phyloP scores from a whole-genome alignment of 495 filamentous ascomycete species.

The Schizothecium vesticola region DNA sequence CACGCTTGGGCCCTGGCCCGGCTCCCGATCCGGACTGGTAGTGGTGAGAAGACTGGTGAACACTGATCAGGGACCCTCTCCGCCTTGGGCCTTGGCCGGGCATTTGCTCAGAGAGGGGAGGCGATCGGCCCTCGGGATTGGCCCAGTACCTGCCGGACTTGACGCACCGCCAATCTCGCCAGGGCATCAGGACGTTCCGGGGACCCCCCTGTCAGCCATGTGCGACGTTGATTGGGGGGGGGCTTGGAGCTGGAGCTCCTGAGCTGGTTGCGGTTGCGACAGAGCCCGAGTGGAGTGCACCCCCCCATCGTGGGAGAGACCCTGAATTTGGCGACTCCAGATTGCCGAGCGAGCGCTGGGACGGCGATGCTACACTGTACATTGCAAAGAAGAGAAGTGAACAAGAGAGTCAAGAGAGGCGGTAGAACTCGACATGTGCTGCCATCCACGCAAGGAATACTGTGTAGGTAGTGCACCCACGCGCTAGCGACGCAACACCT shows the following conservation, averaged over 20 bases:
- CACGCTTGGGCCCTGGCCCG: constrained; percentile 12
- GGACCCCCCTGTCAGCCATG: constrained; percentile 25
- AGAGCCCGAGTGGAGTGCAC: no score
- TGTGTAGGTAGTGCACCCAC: neutral
- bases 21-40: neutral
- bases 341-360: constrained; percentile 5
- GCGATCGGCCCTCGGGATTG: constrained; percentile 27
- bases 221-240: constrained; percentile 13
- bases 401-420: neutral
- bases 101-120: no score
- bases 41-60: neutral
- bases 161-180: constrained; percentile 34
- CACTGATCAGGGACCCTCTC: neutral
- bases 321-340: neutral
- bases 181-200: constrained; percentile 22
- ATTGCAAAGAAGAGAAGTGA: neutral
- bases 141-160: constrained; percentile 9
- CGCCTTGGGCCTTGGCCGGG: no score
- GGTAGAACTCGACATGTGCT: neutral
- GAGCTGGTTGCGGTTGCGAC: constrained; percentile 1
- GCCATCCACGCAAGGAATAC: neutral
- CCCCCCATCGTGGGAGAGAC: no score
- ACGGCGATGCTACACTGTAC: neutral
- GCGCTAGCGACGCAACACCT: neutral
- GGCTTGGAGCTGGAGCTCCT: neutral